phyloP scores from a whole-genome alignment of 352 stramenopile genomes.

The Globisporangium ultimum region DNA sequence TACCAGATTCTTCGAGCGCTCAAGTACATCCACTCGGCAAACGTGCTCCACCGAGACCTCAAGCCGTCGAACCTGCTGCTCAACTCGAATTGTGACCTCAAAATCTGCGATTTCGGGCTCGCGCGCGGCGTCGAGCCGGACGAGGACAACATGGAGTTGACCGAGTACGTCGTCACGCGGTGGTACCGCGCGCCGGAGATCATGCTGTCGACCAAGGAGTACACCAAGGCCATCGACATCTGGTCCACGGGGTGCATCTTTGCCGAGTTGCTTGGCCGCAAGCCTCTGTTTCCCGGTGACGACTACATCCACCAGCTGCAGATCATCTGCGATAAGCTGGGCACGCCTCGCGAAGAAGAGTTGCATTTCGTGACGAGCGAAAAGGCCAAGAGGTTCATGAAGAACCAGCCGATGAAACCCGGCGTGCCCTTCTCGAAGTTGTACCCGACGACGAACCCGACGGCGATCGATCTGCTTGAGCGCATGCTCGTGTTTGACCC shows the following conservation, averaged over 20 bases:
- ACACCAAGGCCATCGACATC: slow-evolving; percentile 96
- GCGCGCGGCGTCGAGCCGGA: slow-evolving; percentile 78
- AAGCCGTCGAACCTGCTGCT: slow-evolving; percentile 98
- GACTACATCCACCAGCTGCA: slow-evolving; percentile 99
- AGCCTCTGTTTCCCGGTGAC: slow-evolving; percentile 92
- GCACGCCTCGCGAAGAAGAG: slow-evolving; percentile 83
- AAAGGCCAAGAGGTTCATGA: slow-evolving; percentile 84
- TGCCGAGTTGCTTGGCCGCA: slow-evolving; percentile 87
- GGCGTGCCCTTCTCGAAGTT: slow-evolving; percentile 69
- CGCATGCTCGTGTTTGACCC: slow-evolving; percentile 89
- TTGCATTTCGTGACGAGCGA: slow-evolving; percentile 92
- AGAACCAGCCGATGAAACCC: slow-evolving; percentile 72
- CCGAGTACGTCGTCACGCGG: slow-evolving; percentile 88
- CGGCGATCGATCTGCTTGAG: slow-evolving; percentile 77
- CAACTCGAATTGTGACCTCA: slow-evolving; percentile 92
- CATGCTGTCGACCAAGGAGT: slow-evolving; percentile 96
- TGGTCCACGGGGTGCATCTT: slow-evolving; percentile 95
- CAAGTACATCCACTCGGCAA: slow-evolving; percentile 93
- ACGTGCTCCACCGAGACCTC: slow-evolving; percentile 95
- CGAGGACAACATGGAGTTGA: slow-evolving; percentile 86
- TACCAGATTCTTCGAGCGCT: slow-evolving; percentile 93
- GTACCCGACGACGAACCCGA: slow-evolving; percentile 64
- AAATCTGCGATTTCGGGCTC: slow-evolving; percentile 92
- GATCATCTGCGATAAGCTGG: slow-evolving; percentile 92
- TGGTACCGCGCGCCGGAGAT: slow-evolving; percentile 93